Evolutionary conservation across 148 eudicot species (phyloP).

Genomic region (Vaccinium myrtillus): DNA sequence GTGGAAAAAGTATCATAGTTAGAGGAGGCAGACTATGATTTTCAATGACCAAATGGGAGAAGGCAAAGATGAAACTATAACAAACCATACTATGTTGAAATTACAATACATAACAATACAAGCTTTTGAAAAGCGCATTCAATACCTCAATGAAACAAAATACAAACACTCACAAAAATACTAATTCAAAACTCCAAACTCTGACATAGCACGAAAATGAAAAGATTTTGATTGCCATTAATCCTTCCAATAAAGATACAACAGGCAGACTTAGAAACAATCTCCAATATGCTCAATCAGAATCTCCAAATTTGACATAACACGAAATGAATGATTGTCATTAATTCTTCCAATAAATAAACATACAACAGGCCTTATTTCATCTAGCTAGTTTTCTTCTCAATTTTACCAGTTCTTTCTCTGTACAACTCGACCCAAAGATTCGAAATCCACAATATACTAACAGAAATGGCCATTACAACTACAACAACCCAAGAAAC

Average conservation of each 20-base stretch:
- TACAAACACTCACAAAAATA: background rate
- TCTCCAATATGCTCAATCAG: background rate
- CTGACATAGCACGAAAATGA: background rate
- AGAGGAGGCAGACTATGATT: background rate
- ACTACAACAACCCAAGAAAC: conserved; percentile 68
- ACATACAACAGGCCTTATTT: background rate
- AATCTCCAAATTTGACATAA: background rate
- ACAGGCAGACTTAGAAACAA: background rate
- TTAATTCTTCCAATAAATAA: background rate
- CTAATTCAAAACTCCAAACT: background rate
- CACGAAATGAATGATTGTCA: conserved; percentile 2
- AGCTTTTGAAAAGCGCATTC: background rate
- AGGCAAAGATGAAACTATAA: background rate
- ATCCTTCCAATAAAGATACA: background rate
- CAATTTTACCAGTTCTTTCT: conserved; percentile 32
- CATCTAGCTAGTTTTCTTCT: conserved; percentile 41
- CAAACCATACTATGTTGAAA: background rate
- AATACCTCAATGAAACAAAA: background rate
- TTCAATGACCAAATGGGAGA: background rate
- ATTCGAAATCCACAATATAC: conserved; percentile 66
- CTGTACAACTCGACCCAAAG: conserved; percentile 62
- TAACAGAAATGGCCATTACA: conserved; percentile 53
- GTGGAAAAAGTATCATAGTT: background rate
- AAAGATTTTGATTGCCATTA: background rate
- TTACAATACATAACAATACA: background rate